Conservation (phyloP, 305 asterid genomes). For the Fraxinus paxiana region DNA sequence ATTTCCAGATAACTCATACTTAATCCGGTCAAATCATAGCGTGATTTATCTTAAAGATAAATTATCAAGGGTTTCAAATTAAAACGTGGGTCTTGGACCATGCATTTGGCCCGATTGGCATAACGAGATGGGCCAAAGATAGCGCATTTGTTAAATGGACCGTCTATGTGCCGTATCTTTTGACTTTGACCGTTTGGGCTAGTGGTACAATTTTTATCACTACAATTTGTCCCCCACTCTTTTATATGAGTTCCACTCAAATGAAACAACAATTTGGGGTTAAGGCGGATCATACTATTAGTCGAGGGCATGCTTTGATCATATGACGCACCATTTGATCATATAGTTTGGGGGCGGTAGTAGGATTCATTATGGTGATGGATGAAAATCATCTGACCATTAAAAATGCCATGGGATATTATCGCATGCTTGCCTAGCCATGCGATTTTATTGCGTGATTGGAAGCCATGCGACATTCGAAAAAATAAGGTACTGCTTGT, state of each 20-base stretch:
- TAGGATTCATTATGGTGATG: background rate
- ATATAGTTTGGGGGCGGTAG: background rate
- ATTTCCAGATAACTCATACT: background rate
- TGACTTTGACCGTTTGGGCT: background rate
- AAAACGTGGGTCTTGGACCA: background rate
- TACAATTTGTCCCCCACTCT: background rate
- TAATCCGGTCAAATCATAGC: no score
- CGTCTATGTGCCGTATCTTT: background rate
- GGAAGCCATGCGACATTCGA: background rate
- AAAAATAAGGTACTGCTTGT: no score
- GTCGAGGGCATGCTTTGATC: background rate
- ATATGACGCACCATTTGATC: background rate
- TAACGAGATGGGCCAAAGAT: background rate
- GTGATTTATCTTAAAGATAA: background rate
- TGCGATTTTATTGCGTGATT: background rate
- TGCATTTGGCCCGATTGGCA: background rate
- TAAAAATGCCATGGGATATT: background rate
- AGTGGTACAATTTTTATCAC: background rate
- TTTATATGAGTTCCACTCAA: background rate
- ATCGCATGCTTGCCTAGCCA: background rate
- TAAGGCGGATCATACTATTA: background rate
- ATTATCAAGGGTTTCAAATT: background rate
- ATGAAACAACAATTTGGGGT: background rate
- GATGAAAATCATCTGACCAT: background rate
- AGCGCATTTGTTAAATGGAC: background rate